A percentile compares a stretch with the other conserved stretches of the same genome.
These are phyloP conservation scores for Obelidium mucronatum DNA, from an alignment of 192 early-diverging fungal genomes.

Conservation along the genomic window DNA sequence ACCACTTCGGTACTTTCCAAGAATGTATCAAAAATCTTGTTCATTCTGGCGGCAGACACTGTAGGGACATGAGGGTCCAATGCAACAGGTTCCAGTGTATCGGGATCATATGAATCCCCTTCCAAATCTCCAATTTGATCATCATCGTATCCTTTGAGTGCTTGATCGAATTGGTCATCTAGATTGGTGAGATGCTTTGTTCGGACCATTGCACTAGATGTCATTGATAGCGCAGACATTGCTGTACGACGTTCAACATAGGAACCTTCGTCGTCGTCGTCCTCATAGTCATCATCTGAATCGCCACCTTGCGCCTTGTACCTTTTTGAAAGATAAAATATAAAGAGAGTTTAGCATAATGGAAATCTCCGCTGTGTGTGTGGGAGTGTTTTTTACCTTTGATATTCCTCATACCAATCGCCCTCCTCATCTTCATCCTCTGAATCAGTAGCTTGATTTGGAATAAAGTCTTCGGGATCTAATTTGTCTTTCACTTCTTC, in stretches of 20 bases:
- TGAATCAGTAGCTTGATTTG: slow-evolving; percentile 40
- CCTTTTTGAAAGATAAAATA: slow-evolving; percentile 1
- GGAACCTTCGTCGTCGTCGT: slow-evolving; percentile 32
- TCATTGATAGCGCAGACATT: slow-evolving; percentile 79
- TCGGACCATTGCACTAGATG: slow-evolving; percentile 92
- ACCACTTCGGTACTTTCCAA: slow-evolving; percentile 53
- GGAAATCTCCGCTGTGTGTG: too few species aligned
- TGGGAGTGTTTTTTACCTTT: slow-evolving; percentile 50
- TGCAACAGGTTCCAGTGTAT: slow-evolving; percentile 8
- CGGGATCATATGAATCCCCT: slow-evolving; percentile 47
- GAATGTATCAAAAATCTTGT: slow-evolving; percentile 60
- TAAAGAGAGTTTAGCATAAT: slow-evolving; percentile 11
- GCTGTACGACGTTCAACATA: slow-evolving; percentile 38
- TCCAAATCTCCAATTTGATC: slow-evolving; percentile 48
- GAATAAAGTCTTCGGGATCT: slow-evolving; percentile 19
- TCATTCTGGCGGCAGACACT: slow-evolving; percentile 35
- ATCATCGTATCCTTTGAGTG: slow-evolving; percentile 59
- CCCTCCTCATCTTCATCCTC: slow-evolving; percentile 61
- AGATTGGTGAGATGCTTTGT: slow-evolving; percentile 88
- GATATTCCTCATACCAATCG: slow-evolving; percentile 50
- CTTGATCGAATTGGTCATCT: slow-evolving; percentile 93
- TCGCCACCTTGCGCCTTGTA: slow-evolving; percentile 12
- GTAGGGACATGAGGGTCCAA: neutral
- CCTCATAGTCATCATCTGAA: slow-evolving; percentile 39
- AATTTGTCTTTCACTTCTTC: slow-evolving; percentile 39